Base-by-base conservation (phyloP, 2,329 filamentous ascomycete species). In the Nothophoma quercina region DNA sequence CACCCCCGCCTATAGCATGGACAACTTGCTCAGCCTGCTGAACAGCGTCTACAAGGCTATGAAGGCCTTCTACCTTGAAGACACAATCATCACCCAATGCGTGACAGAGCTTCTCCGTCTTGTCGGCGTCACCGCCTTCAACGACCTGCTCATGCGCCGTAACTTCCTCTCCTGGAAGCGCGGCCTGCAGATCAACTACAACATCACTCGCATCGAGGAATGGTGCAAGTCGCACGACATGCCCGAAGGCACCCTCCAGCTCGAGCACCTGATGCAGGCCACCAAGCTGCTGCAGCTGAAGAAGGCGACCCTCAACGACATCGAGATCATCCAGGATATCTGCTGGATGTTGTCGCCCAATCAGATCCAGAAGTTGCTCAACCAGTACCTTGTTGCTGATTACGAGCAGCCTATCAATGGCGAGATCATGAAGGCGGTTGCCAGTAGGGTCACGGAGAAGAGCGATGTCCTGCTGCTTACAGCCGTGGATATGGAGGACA, bases 191-290 rank as follows among this genome's bases (percentile, higher is more conserved):
- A 99, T 99, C 80, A 99, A 99, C 80, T 99, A 99, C 83, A 99
- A 99, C 79, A 99, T 99, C 75, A 99, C 95, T 19, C 87, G 95
- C 51, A 99, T 99, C 59, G 95, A 99, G 76, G 95, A 99, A 78
- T 99, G 95, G 95, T 99, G 95, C 80, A 99, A 99, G 86, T 96
- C 93, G 71, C 96, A 99, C 75, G 95, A 98, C 67, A 98, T 99
- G 93, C 95, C 95, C 1, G 93, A 99, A 77, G 95, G 95, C 48
- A 99, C 93, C 23, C 83, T 99, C 45, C 93, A 98, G 79, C 84
- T 99, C 50, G 95, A 99, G 81, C 95, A 99, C 81, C 79, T 99
- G 65, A 99, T 99, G 95, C 93, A 98, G 90, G 95, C 95, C 45
- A 99, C 95, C 16, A 99, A 99, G 80, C 87, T 99, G 60, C 83